Base-by-base conservation (phyloP, 2,329 filamentous ascomycete species). In the Cladosporium austrohemisphaericum region DNA sequence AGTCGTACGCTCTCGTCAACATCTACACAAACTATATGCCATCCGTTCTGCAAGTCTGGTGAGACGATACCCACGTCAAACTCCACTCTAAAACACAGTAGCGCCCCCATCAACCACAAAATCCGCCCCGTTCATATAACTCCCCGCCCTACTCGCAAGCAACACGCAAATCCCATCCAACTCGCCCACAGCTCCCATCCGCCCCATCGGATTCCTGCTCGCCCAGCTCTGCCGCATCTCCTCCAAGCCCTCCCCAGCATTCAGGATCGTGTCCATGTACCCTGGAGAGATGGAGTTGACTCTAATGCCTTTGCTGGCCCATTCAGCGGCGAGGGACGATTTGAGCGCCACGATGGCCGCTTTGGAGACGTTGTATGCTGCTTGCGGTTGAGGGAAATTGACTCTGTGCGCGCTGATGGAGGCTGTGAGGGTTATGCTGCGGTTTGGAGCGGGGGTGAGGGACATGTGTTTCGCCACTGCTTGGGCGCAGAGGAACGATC, bases 211-310 rank as follows among this genome's bases (percentile, higher is more conserved):
- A 54, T 69, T 69, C 31, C 65, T 53, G 6, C 43, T 55, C 14
- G 59, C 58, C 67, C 67, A 69, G 2, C 50, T 58, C 20, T 55
- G 53, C 37, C 67, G 55, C 51, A 65, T 64, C 36, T 65, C 56
- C n/a, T 57, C 57, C 25, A 69, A 57, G 1, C 66, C 67, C 1
- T 57, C 61, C 1, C 67, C 67, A 18, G 65, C 66, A 59, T 88
- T 90, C 40, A 90, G 67, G 10, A 87, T 78, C 0, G 85, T 88
- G 59, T 88, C 85, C 81, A 89, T 88, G 58, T 90, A 90, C 0
- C 86, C 86, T 0, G 86, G 86, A 31, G 76, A 81, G 36, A 91
- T 74, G 14, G 74, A 79, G 57, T 91, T 90, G 4, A 86, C 81
- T 2, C 83, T 69, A 52, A 91, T 86, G 0, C 86, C 86, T 61